Evolutionary conservation across 768 basidiomycete genomes (phyloP).

Genomic region (Suillus fuscotomentosus): DNA sequence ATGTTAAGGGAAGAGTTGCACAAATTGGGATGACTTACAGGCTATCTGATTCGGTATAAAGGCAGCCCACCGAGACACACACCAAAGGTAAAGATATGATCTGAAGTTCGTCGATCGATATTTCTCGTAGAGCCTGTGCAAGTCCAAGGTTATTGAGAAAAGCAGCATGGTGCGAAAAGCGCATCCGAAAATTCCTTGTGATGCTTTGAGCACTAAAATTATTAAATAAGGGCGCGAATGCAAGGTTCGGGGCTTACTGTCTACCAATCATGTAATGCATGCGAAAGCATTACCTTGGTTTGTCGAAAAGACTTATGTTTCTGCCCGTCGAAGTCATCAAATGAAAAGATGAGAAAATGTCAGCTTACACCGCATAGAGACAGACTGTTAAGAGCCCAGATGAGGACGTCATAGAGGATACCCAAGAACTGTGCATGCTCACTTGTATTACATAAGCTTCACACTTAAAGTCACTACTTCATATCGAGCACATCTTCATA

Average conservation of each 20-base stretch:
- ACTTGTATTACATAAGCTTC: too few relatives aligned
- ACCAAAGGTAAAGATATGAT: constrained; percentile 96
- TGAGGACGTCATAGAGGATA: constrained; percentile 50
- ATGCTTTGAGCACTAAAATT: constrained; percentile 53
- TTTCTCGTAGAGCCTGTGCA: constrained; percentile 86
- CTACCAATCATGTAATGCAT: constrained; percentile 82
- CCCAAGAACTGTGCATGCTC: constrained; percentile 38
- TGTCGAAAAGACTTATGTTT: constrained; percentile 74
- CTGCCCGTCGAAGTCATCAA: constrained; percentile 55
- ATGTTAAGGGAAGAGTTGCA: constrained; percentile 7
- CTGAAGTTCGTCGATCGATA: constrained; percentile 92
- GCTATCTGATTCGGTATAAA: constrained; percentile 78
- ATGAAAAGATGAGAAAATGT: background rate
- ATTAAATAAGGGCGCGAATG: constrained; percentile 1
- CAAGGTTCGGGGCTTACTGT: constrained; percentile 52
- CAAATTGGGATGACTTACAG: constrained; percentile 46
- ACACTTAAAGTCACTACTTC: too few relatives aligned
- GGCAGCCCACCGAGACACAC: constrained; percentile 86
- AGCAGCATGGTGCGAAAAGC: constrained; percentile 81
- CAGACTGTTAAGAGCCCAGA: constrained; percentile 63
- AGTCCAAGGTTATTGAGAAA: constrained; percentile 68
- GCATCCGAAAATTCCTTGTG: constrained; percentile 94
- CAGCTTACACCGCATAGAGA: constrained; percentile 60
- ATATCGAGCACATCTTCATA: too few relatives aligned
- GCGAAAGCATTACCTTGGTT: constrained; percentile 49